Conservation (phyloP, 1,284 basidiomycete genomes). For the Pyrrhoderma noxium region DNA sequence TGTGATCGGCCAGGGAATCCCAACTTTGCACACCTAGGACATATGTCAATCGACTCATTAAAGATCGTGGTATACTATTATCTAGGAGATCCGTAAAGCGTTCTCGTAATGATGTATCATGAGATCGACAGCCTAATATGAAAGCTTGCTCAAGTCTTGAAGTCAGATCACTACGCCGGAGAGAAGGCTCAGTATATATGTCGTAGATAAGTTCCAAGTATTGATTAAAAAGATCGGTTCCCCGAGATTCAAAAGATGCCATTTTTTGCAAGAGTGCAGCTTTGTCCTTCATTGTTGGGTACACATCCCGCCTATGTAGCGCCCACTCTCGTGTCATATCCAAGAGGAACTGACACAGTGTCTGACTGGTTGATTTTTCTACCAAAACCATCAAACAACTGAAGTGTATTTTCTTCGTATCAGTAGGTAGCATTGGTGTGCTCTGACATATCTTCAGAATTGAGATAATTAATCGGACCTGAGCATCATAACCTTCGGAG, state of each 20-base stretch:
- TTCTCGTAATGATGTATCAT: constrained; percentile 74
- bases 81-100: constrained; percentile 92
- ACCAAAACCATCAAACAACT: constrained; percentile 74
- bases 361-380: constrained; percentile 84
- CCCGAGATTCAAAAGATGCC: constrained; percentile 79
- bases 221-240: constrained; percentile 68
- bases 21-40: constrained; percentile 93
- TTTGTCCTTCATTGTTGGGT: constrained; percentile 96
- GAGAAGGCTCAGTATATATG: constrained; percentile 83
- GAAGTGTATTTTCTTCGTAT: constrained; percentile 70
- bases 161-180: constrained; percentile 91
- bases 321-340: constrained; percentile 89
- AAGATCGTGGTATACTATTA: constrained; percentile 76
- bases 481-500: constrained; percentile 45
- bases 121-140: constrained; percentile 84
- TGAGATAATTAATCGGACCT: constrained; percentile 54
- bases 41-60: constrained; percentile 82
- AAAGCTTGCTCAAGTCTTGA: constrained; percentile 92
- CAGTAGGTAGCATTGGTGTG: constrained; percentile 57
- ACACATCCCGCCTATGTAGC: constrained; percentile 73
- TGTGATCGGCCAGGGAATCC: constrained; percentile 89
- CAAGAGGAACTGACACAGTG: constrained; percentile 82
- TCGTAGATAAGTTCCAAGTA: constrained; percentile 91
- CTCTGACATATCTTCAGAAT: constrained; percentile 70
- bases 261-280: constrained; percentile 87